These are phyloP conservation scores for Gracilariopsis chorda DNA, from an alignment of 23 red algal genomes.

Conservation along the genomic window DNA sequence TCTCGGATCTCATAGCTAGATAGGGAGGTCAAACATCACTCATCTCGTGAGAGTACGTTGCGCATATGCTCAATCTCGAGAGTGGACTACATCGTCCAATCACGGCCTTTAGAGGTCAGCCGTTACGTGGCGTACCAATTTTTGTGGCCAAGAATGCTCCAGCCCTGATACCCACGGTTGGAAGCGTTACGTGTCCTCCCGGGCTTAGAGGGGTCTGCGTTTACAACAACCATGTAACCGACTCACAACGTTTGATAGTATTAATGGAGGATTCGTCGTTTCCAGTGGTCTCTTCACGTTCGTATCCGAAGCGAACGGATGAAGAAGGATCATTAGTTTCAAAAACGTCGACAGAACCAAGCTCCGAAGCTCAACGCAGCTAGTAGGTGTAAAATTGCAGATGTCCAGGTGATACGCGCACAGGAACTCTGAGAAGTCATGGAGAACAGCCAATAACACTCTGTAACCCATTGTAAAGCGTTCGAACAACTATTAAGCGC, in stretches of 20 bases:
- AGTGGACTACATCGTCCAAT: no score
- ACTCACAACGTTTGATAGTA: slow-evolving; percentile 43
- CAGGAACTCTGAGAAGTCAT: slow-evolving; percentile 94
- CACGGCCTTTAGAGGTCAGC: no score
- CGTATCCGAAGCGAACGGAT: slow-evolving; percentile 80
- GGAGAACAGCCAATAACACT: slow-evolving; percentile 72
- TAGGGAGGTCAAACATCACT: no score
- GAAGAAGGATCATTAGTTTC: slow-evolving; percentile 70
- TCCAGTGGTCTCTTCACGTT: slow-evolving; percentile 74
- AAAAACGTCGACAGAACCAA: slow-evolving; percentile 81
- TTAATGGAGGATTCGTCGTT: slow-evolving; percentile 49
- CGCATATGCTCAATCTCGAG: no score
- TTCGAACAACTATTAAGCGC: slow-evolving; percentile 31
- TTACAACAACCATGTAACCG: background rate
- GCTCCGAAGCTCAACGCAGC: slow-evolving; percentile 84
- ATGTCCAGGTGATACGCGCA: slow-evolving; percentile 71
- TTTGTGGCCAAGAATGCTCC: no score
- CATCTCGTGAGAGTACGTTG: no score
- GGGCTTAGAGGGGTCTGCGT: no score
- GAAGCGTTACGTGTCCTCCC: no score
- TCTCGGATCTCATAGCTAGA: no score
- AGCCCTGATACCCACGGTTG: no score
- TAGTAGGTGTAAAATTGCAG: slow-evolving; percentile 65
- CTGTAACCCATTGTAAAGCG: slow-evolving; percentile 72
- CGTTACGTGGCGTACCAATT: no score